Base-by-base conservation (phyloP, 2,329 filamentous ascomycete species). In the Ustulina deusta region DNA sequence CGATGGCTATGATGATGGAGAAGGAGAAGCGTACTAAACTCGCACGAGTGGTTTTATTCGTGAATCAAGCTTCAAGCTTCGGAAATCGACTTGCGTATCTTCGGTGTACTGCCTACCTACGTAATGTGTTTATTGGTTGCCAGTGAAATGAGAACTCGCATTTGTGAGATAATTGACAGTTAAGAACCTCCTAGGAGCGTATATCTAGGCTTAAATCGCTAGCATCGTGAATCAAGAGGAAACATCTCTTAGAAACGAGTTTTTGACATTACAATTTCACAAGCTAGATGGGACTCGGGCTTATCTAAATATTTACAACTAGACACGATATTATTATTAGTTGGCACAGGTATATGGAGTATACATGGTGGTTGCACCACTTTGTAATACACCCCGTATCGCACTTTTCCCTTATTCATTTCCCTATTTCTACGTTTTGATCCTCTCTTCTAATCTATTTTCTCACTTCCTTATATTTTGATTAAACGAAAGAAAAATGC, bases 1-100 rank as follows among this genome's bases (percentile, higher is more conserved):
- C 15, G 57, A 81, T 71, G 1, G 78, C 34, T 70, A 66, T 74
- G n/a, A 80, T 64, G 79, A 77, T 0, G 72, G 74, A 32, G 75
- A 72, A 17, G 75, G 75, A 6, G 75, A 76, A 56, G 71, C 74
- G 46, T 73, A 75, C 25, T 73, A 74, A 44, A 2, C 15, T 48
- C 59, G 42, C 46, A 52, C 54, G 27, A 15, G 4, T 36, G 61
- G 55, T 32, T 32, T 69, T 63, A 17, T 46, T 60, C 22, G n/a
- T 36, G 20, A 32, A 46, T 32, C 34, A 34, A 15, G 11, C n/a
- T 46, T 63, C 34, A 34, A 15, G 11, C n/a, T 46, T 63, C 25
- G n/a, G n/a, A 27, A 20, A 44, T 55, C 11, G 10, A 36, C 10
- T 22, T 44, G 49, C 34, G 25, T 46, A 27, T 29, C 29, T 49